Evolutionary conservation across 805 yeast genomes (phyloP), one percentile per base, ranked within the genome.

Genomic region (Cyberlindnera japonica): DNA sequence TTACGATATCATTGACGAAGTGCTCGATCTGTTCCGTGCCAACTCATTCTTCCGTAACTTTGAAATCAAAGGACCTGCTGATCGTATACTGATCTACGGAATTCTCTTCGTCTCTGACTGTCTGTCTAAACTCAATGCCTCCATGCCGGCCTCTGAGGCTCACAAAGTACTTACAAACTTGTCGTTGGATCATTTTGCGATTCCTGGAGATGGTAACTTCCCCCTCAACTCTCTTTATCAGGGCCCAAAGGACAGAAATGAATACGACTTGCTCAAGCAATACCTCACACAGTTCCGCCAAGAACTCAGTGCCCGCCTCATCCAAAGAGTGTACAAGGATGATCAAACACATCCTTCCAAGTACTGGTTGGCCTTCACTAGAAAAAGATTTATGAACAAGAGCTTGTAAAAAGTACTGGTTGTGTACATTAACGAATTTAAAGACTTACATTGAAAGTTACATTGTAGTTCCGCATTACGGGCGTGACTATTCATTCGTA

Each of bases 1-100:
- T 52, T 91, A 90, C 60, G 99, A 93, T 65, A 85, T 93, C 42
- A 75, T 86, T 42, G 99, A 93, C 62, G 99, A 93, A 62, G 74
- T 81, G 20, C 67, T 93, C 40, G 98, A 93, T 63, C 72, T 93
- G 40, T 93, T 93, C 65, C 74, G 99, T 51, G 96, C 97, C 54
- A 93, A 93, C 64, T 85, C 96, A 11, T 91, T 93, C 66, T 93
- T 93, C 76, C 84, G 86, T 61, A 93, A 93, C 71, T 93, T 93
- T 62, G 99, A 93, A 67, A 90, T 93, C 68, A 88, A 88, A 62
- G 96, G 96, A 11, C 85, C 95, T 17, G 83, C 96, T 4, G 99
- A 93, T 62, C 75, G 99, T 51, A 75, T 91, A 10, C 70, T 93
- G 44, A 90, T 95, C 53, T 93, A 93, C 62, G 99, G 99, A 16